A percentile compares a stretch with the other conserved stretches of the same genome.
phyloP scores from a whole-genome alignment of 2,329 filamentous ascomycete species.

The Exophiala dermatitidis region DNA sequence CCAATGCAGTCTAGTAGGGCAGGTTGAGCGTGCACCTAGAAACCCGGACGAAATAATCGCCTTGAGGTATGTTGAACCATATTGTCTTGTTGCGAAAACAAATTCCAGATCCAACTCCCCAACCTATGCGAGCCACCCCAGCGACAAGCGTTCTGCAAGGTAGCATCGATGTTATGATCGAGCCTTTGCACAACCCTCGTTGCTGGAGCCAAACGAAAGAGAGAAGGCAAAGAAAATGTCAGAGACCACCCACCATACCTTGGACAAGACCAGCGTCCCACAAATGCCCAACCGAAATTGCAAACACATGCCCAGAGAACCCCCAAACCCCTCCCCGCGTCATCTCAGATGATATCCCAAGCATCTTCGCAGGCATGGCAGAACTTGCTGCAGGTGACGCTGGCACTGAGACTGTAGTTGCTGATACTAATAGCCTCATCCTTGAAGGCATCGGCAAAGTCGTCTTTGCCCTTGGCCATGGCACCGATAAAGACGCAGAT shows the following conservation, averaged over 20 bases:
- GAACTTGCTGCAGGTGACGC: conserved; percentile 98
- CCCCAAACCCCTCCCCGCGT: neutral
- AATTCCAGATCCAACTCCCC: conserved; percentile 60
- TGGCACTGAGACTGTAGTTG: conserved; percentile 94
- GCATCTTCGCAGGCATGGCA: conserved; percentile 96
- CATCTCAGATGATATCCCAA: conserved; percentile 76
- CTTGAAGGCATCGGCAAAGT: conserved; percentile 88
- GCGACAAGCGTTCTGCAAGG: conserved; percentile 33
- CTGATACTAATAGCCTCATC: conserved; percentile 98
- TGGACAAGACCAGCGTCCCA: too few species aligned
- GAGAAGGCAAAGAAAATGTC: too few species aligned
- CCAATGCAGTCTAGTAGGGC: conserved; percentile 11
- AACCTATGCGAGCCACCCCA: conserved; percentile 46
- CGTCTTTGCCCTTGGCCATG: conserved; percentile 95
- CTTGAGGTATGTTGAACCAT: conserved; percentile 61
- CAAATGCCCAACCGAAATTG: too few species aligned
- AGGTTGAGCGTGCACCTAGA: conserved; percentile 24
- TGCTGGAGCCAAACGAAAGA: conserved; percentile 11
- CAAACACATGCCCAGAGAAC: too few species aligned
- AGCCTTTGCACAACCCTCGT: conserved; percentile 33
- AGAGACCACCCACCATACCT: too few species aligned
- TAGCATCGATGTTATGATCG: conserved; percentile 67
- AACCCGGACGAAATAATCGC: conserved; percentile 35
- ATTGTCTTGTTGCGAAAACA: conserved; percentile 79
- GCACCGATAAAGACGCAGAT: conserved; percentile 96